Percentiles rank a stretch among this genome's conserved stretches.
phyloP scores from a whole-genome alignment of 805 yeast genomes.

The Debaryomyces prosopidis region DNA sequence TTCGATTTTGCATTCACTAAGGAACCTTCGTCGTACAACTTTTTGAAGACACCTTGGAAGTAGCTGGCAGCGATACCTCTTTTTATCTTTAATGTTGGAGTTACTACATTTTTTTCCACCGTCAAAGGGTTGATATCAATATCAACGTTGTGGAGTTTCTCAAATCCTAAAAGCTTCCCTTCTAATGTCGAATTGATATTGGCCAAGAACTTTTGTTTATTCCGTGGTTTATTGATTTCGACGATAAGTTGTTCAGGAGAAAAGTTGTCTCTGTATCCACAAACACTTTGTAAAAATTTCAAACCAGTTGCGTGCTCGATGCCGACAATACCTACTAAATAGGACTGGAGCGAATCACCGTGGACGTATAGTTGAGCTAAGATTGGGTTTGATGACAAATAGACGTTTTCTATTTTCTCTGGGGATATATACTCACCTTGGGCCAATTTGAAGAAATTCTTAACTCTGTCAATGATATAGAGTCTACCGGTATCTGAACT shows the following conservation, averaged over 20 bases:
- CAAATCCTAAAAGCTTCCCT: constrained; percentile 26
- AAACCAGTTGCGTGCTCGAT: constrained; percentile 44
- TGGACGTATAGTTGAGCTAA: constrained; percentile 59
- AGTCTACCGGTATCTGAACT: constrained; percentile 52
- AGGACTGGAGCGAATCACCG: constrained; percentile 61
- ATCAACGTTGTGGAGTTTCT: constrained; percentile 28
- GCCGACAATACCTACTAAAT: constrained; percentile 62
- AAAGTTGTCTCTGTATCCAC: constrained; percentile 12
- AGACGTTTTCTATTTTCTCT: constrained; percentile 70
- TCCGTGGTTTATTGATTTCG: constrained; percentile 14
- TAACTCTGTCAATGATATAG: constrained; percentile 68
- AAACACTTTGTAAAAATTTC: constrained; percentile 18
- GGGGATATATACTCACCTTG: constrained; percentile 67
- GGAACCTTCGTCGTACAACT: constrained; percentile 21
- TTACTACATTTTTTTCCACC: constrained; percentile 56
- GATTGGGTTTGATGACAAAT: constrained; percentile 51
- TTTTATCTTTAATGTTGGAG: constrained; percentile 60
- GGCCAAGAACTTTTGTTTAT: constrained; percentile 20
- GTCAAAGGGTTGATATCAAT: constrained; percentile 37
- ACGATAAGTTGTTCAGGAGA: constrained; percentile 10
- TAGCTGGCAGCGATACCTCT: constrained; percentile 27
- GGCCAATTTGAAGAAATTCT: constrained; percentile 68
- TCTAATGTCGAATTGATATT: constrained; percentile 21
- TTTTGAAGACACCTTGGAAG: constrained; percentile 11
- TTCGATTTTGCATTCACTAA: constrained; percentile 9